Percentiles rank a stretch among this genome's conserved stretches.
Conservation (phyloP, 805 yeast species). For the Kurtzmaniella fragi region DNA sequence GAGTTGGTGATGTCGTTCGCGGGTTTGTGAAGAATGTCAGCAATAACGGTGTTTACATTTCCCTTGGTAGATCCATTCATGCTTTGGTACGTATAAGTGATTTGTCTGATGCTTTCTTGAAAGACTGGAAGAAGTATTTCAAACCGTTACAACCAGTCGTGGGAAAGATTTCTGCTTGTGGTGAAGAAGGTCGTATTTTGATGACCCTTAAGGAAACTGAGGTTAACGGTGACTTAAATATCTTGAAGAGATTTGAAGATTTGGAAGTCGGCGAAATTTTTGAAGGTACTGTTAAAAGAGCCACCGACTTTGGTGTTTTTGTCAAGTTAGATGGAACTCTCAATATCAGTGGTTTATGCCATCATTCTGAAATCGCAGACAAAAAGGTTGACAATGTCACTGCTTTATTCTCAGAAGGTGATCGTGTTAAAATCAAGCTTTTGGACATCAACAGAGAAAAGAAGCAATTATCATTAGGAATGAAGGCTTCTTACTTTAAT, state of each 20-base stretch:
- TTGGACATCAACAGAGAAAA: conserved; percentile 57
- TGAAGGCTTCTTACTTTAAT: conserved; percentile 88
- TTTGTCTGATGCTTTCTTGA: conserved; percentile 72
- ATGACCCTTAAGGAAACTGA: conserved; percentile 79
- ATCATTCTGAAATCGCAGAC: conserved; percentile 78
- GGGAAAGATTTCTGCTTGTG: conserved; percentile 66
- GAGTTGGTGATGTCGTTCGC: conserved; percentile 66
- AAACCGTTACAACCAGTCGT: conserved; percentile 64
- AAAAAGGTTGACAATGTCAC: conserved; percentile 52
- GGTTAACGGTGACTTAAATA: conserved; percentile 62
- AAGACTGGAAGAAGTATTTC: conserved; percentile 84
- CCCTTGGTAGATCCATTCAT: conserved; percentile 62
- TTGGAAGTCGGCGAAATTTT: conserved; percentile 63
- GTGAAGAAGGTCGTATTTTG: conserved; percentile 58
- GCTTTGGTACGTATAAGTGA: conserved; percentile 81
- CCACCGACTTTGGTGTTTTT: conserved; percentile 88
- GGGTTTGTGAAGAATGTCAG: conserved; percentile 78
- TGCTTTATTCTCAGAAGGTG: conserved; percentile 80
- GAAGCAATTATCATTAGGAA: conserved; percentile 79
- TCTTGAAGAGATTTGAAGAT: conserved; percentile 60
- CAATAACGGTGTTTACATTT: conserved; percentile 72
- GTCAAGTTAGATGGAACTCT: conserved; percentile 72
- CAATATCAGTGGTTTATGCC: conserved; percentile 81
- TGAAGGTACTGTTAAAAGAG: conserved; percentile 74
- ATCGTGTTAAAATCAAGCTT: conserved; percentile 81